Base-by-base conservation (phyloP, 169 alveolate genomes). In the Eimeria acervulina region DNA sequence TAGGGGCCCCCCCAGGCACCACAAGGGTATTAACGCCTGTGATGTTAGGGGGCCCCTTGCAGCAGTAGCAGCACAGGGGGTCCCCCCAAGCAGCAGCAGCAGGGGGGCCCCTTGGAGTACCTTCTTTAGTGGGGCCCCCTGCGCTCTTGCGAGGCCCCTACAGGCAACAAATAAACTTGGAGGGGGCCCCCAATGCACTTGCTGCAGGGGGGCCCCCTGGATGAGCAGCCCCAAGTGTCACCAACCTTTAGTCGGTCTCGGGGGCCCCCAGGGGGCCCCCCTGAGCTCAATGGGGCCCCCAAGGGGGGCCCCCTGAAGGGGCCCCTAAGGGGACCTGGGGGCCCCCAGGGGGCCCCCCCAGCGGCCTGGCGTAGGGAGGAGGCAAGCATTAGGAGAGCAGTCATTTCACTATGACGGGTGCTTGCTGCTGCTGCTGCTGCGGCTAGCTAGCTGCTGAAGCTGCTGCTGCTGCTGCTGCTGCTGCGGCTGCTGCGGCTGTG, bases 51-150 rank as follows among this genome's bases (percentile, higher is more conserved):
- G 38, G 59, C 19, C 33, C 87, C 47, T 61, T 26, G 44, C 87
- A 17, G 21, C 87, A 17, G 63, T 19, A 76, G 52, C 87, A n/a
- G 87, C 44, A 13, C 33, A 26, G 36, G 19, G 47, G 61, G 28
- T 31, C 21, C 87, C 87, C 28, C 7, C 61, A 10, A n/a, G 55
- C 59, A 17, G 15, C 5, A 33, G 21, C 21, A 38, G 52, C 28
- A 19, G 52, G 55, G 87, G 47, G n/a, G 28, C 87, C 52, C 63
- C 87, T 23, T 76, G 87, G 51, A 10, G 44, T 8, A 5, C 17
- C n/a, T 76, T 76, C 87, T 42, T 76, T 76, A 76, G 87, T 76
- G 51, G 63, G 47, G 87, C 52, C 87, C 59, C 87, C 59, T 76
- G 87, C 21, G 26, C 55, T 38, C 33, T 76, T 7, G 5, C 33